Conservation (phyloP, 805 yeast species). For the Zygosaccharomyces lentus region DNA sequence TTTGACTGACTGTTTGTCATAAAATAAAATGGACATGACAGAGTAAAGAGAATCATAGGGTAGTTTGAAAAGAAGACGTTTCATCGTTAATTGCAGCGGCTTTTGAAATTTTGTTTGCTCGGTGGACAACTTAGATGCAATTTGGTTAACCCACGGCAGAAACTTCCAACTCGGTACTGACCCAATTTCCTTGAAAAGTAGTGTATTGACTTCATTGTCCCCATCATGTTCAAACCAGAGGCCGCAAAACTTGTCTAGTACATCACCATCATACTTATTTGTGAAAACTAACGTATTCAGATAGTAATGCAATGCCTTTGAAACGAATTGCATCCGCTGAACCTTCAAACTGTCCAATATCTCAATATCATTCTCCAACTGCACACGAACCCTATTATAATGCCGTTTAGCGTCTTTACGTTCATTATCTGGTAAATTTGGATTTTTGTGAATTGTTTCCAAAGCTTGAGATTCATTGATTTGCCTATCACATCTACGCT, state of each 20-base stretch:
- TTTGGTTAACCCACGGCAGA: slow-evolving; percentile 78
- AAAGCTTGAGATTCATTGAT: slow-evolving; percentile 48
- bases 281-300: slow-evolving; percentile 47
- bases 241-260: slow-evolving; percentile 72
- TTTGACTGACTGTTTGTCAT: slow-evolving; percentile 35
- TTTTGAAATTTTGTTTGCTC: slow-evolving; percentile 53
- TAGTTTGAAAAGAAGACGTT: slow-evolving; percentile 47
- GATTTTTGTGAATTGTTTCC: slow-evolving; percentile 40
- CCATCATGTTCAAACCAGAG: slow-evolving; percentile 69
- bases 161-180: slow-evolving; percentile 56
- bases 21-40: slow-evolving; percentile 52
- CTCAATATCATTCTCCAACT: slow-evolving; percentile 46
- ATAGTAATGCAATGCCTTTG: slow-evolving; percentile 56
- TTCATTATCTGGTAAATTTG: slow-evolving; percentile 42
- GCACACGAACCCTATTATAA: slow-evolving; percentile 45
- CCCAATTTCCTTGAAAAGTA: slow-evolving; percentile 38
- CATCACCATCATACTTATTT: slow-evolving; percentile 47
- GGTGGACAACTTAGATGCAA: slow-evolving; percentile 61
- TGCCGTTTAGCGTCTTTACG: slow-evolving; percentile 51
- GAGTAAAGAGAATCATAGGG: slow-evolving; percentile 73
- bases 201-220: slow-evolving; percentile 41
- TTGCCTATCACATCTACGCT: slow-evolving; percentile 40
- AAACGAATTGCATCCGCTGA: slow-evolving; percentile 42
- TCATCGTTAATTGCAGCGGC: slow-evolving; percentile 45
- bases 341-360: slow-evolving; percentile 40